These are phyloP conservation scores for Penicillium salamii DNA, from an alignment of 495 filamentous ascomycete species.

Conservation along the genomic window DNA sequence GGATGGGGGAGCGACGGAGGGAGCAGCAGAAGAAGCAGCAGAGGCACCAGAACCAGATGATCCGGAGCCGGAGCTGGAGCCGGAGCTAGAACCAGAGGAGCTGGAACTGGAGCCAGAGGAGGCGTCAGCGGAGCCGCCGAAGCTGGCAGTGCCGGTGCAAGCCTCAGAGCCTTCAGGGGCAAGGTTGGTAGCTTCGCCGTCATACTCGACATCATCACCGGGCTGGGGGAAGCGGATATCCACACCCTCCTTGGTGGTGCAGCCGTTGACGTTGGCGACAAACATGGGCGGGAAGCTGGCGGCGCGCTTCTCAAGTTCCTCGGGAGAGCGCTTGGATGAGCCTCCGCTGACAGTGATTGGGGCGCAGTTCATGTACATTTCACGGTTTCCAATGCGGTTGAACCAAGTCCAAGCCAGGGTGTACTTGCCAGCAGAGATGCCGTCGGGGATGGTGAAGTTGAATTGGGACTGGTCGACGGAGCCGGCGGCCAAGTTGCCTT, in stretches of 20 bases:
- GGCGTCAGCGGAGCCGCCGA: conserved; percentile 23
- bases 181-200: conserved; percentile 27
- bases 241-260: conserved; percentile 51
- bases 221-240: conserved; percentile 72
- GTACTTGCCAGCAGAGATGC: conserved; percentile 48
- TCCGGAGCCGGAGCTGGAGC: conserved; percentile 6
- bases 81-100: conserved; percentile 13
- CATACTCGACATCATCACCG: conserved; percentile 55
- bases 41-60: conserved; percentile 4
- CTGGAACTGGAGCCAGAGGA: conserved; percentile 11
- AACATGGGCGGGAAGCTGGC: conserved; percentile 72
- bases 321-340: conserved; percentile 36
- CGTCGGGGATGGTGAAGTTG: conserved; percentile 46
- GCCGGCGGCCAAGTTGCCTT: conserved; percentile 34
- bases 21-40: conserved; percentile 9
- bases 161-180: conserved; percentile 22
- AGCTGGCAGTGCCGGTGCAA: conserved; percentile 33
- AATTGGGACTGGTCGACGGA: conserved; percentile 29
- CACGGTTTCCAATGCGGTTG: conserved; percentile 82
- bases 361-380: conserved; percentile 96
- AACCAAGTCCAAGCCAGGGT: conserved; percentile 89
- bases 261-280: conserved; percentile 70
- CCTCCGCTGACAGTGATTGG: conserved; percentile 61
- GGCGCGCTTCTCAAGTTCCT: conserved; percentile 36
- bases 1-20: conserved; percentile 24